Evolutionary conservation across 2,329 filamentous ascomycete genomes (phyloP).

Genomic region (Curvularia hawaiiensis): DNA sequence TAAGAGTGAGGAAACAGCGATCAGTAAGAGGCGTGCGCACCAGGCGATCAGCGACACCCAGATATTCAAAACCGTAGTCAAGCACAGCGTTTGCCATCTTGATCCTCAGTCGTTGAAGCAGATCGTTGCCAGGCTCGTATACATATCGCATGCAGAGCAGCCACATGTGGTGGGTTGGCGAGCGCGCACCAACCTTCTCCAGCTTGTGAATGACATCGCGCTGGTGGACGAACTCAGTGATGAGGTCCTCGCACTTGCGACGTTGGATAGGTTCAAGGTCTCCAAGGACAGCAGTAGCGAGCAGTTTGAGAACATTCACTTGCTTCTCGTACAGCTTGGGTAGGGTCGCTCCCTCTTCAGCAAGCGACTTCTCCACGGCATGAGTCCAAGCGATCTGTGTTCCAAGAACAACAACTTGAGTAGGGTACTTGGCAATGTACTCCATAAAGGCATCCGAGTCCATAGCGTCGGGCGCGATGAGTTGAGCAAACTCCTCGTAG

Average conservation of each 20-base stretch:
- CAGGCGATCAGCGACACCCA: conserved; percentile 93
- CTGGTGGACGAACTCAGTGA: conserved; percentile 98
- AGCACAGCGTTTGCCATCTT: conserved; percentile 97
- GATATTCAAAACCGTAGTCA: conserved; percentile 96
- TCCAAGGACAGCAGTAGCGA: conserved; percentile 87
- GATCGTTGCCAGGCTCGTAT: conserved; percentile 81
- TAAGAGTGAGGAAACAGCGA: conserved; percentile 96
- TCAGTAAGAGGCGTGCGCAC: conserved; percentile 97
- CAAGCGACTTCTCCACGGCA: conserved; percentile 77
- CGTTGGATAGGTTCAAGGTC: conserved; percentile 85
- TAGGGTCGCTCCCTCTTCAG: conserved; percentile 72
- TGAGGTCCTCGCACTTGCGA: conserved; percentile 98
- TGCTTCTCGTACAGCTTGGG: conserved; percentile 78
- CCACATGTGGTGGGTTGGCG: conserved; percentile 86
- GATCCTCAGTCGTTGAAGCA: conserved; percentile 80
- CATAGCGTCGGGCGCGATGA: conserved; percentile 74
- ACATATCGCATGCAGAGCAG: conserved; percentile 96
- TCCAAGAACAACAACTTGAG: conserved; percentile 92
- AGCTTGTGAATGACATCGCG: conserved; percentile 91
- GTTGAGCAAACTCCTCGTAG: conserved; percentile 76
- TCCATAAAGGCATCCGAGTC: conserved; percentile 72
- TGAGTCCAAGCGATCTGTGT: conserved; percentile 95
- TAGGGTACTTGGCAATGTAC: conserved; percentile 86
- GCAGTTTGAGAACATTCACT: conserved; percentile 80
- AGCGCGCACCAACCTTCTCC: conserved; percentile 72